Evolutionary conservation across 495 filamentous ascomycete species (phyloP), one percentile per base, ranked within the genome.

Genomic region (Lophiostoma macrostomum): DNA sequence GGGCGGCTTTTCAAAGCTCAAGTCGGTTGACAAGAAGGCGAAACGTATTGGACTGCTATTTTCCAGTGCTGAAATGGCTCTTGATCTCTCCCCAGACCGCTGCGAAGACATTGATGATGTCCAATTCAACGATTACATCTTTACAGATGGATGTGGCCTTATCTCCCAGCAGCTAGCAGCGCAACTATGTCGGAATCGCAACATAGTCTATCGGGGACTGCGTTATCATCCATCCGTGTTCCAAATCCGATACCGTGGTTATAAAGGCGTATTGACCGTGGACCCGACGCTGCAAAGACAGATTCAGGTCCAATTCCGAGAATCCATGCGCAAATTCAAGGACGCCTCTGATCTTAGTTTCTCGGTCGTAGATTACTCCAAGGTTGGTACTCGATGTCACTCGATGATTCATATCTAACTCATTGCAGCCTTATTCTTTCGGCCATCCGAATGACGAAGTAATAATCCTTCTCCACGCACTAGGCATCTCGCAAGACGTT

Each of bases 311-410:
- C 67, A 71, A 45, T 69, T 79, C 55, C 62, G 76, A 36, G 72
- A 76, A 39, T 78, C 76, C 0, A 79, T 79, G 76, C 73, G 70
- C 50, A 78, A 79, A 48, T 72, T 78, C 47, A 68, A 61, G 25
- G 75, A 68, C 12, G 67, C 69, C 3, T 56, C 66, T 12, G 73
- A 77, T 61, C 36, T 61, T 30, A 72, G 69, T 4, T 75, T 78
- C 39, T 64, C 73, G 4, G 74, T 77, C 0, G 74, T 78, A 0
- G 73, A 71, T 16, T 69, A 73, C 36, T 76, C 76, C 2, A 76
- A 73, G 69, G 74, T 73, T 54, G 13, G 5, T 34, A n/a, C n/a
- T n/a, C n/a, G 13, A 23, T 20, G 0, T 43, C n/a, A 24, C 25
- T 43, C 13, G 32, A 19, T 27, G 6, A 14, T 23, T 25, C 20